A percentile compares a stretch with the other conserved stretches of the same genome.
Evolutionary conservation across 768 basidiomycete genomes (phyloP).

Genomic region (Omphalotus guepiniiformis): DNA sequence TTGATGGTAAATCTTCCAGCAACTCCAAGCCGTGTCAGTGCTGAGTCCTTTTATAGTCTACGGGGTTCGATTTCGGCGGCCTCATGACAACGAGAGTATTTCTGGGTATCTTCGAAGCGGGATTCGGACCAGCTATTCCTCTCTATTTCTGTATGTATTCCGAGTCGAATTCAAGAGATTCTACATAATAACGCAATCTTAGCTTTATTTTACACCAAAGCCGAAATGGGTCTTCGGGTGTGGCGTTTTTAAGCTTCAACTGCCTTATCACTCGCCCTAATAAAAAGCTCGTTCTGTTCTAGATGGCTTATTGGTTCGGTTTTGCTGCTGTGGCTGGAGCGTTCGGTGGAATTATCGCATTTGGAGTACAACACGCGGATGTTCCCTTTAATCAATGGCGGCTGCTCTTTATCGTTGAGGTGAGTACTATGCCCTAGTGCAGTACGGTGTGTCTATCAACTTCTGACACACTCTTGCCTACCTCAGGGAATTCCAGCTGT

Average conservation of each 20-base stretch:
- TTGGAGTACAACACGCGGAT: conserved; percentile 65
- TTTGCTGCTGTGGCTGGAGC: conserved; percentile 84
- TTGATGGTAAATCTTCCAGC: conserved; percentile 46
- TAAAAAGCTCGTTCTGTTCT: background rate
- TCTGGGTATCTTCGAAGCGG: conserved; percentile 75
- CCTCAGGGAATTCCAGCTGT: conserved; percentile 63
- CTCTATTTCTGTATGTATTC: conserved; percentile 65
- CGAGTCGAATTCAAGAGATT: background rate
- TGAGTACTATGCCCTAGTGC: conserved; percentile 24
- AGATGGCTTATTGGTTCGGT: conserved; percentile 79
- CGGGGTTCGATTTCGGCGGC: conserved; percentile 56
- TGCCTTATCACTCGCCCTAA: background rate
- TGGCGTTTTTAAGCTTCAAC: conserved; percentile 11
- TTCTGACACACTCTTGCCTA: background rate
- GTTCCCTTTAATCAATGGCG: conserved; percentile 50
- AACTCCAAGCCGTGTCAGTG: background rate
- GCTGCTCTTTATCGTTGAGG: conserved; percentile 73
- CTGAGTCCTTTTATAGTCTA: conserved; percentile 38
- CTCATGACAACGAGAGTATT: conserved; percentile 55
- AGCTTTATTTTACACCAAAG: conserved; percentile 78
- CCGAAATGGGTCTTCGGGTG: conserved; percentile 68
- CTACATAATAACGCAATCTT: background rate
- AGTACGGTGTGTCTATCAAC: background rate
- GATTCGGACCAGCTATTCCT: conserved; percentile 74
- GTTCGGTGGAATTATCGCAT: conserved; percentile 81